Base-by-base conservation (phyloP, 495 filamentous ascomycete species). In the Penicillium bialowiezense region DNA sequence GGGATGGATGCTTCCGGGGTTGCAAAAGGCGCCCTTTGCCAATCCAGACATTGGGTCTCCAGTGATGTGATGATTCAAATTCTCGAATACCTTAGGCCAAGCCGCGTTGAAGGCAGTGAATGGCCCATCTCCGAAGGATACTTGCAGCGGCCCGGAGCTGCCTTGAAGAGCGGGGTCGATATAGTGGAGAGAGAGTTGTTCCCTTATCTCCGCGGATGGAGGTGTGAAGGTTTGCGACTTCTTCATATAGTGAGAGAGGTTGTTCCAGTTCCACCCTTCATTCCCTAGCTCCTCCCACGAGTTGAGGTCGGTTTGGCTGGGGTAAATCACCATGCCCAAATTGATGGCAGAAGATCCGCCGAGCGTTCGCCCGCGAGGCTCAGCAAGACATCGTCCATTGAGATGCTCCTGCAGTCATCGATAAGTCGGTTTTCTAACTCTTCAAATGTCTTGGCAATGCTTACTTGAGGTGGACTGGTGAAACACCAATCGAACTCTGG, bases 271-370 rank as follows among this genome's bases (percentile, higher is more conserved):
- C 80, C 80, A 84, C n/a, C 72, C 73, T 5, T 62, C 50, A 45
- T 80, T 82, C 12, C 80, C 80, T 36, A 83, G 51, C 12, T 59
- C 52, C 2, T 56, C 70, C 79, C 79, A 82, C 5, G 72, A 64
- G 44, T 82, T 73, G 14, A 82, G 54, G 13, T 62, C 66, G 5
- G 54, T 58, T 5, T 56, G 56, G 3, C 70, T 70, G 5, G 64
- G 64, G 26, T 53, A 56, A 21, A 68, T 54, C 8, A 69, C 44
- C 35, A 59, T 60, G 18, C 54, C 44, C 13, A 54, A 36, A 38
- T 84, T 86, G 45, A 85, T 70, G 0, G 69, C 76, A 10, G 75
- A 80, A 7, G 74, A 76, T 8, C 82, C 82, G 6, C 82, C 82
- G 2, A 84, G 57, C 12, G 71, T 70, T 45, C 76, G 76, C n/a